A percentile compares a stretch with the other conserved stretches of the same genome.
Evolutionary conservation across 225 moss, liverwort and hornwort genomes (phyloP).

Genomic region (Polytrichum formosum): DNA sequence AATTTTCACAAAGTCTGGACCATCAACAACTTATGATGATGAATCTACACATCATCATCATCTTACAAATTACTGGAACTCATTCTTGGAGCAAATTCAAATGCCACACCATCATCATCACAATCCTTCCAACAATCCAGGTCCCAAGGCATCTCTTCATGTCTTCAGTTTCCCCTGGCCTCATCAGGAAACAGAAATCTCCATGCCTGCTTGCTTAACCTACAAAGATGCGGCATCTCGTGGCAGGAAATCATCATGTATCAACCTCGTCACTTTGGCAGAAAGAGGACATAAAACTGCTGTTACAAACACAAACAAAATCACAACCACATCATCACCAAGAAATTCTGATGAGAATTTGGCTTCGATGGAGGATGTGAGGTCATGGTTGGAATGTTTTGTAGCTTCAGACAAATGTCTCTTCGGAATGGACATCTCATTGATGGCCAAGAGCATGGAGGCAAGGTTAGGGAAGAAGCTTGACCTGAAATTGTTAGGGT

Average conservation of each 20-base stretch:
- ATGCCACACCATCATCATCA: slow-evolving; percentile 3
- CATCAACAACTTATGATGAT: neutral
- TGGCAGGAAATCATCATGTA: neutral
- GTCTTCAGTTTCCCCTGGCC: slow-evolving; percentile 1
- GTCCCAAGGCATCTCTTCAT: neutral
- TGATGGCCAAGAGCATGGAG: slow-evolving; percentile 21
- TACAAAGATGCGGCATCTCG: slow-evolving; percentile 12
- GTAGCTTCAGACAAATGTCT: slow-evolving; percentile 7
- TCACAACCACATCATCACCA: neutral
- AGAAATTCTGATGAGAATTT: neutral
- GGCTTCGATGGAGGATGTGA: slow-evolving; percentile 18
- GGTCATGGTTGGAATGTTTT: slow-evolving; percentile 14
- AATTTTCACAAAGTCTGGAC: no score
- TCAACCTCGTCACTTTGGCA: neutral
- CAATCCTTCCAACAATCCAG: neutral
- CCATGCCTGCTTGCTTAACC: neutral
- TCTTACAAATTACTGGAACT: slow-evolving; percentile 14
- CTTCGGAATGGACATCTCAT: slow-evolving; percentile 26
- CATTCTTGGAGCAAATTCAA: slow-evolving; percentile 4
- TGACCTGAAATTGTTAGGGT: slow-evolving; percentile 13
- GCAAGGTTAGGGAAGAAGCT: slow-evolving; percentile 10
- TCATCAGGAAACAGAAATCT: no score
- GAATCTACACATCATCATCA: slow-evolving; percentile 1
- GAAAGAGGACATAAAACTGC: neutral
- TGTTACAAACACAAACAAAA: neutral